phyloP scores from a whole-genome alignment of 1,139 yeast genomes.

The Ogataea hybrid region DNA sequence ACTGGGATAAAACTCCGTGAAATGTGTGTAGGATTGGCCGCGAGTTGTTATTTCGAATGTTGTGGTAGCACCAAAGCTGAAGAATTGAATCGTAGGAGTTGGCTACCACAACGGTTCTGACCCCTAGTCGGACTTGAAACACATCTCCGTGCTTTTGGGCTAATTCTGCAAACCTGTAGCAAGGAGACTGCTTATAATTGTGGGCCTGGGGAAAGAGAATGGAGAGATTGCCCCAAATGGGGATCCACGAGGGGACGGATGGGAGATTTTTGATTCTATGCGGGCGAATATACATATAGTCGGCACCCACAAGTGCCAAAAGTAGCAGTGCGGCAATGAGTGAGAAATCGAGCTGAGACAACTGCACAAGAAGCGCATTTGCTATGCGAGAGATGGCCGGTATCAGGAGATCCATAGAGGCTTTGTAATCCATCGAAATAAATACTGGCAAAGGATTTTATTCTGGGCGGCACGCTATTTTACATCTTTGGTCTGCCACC shows the following conservation, averaged over 20 bases:
- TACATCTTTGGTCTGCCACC: background rate
- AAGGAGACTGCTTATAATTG: constrained; percentile 37
- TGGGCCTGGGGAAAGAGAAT: constrained; percentile 26
- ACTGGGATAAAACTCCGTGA: constrained; percentile 60
- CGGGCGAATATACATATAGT: constrained; percentile 13
- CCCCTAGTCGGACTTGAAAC: constrained; percentile 65
- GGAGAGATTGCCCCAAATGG: constrained; percentile 27
- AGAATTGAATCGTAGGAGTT: constrained; percentile 56
- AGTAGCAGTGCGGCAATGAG: background rate
- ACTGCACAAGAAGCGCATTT: background rate
- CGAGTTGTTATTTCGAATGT: constrained; percentile 57
- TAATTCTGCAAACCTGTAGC: constrained; percentile 51
- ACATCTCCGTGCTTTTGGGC: constrained; percentile 43
- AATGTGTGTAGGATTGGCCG: constrained; percentile 68
- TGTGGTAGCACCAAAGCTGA: constrained; percentile 50
- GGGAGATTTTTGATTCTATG: constrained; percentile 23
- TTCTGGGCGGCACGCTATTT: constrained; percentile 9
- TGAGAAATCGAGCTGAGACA: background rate
- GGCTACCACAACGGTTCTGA: constrained; percentile 55
- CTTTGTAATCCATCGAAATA: constrained; percentile 1
- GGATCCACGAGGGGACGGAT: constrained; percentile 20
- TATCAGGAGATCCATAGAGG: background rate
- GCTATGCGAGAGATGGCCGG: background rate
- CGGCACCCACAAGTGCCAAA: constrained; percentile 5
- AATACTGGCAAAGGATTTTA: constrained; percentile 4